A percentile compares a stretch with the other conserved stretches of the same genome.
These are phyloP conservation scores for Clonostachys solani DNA, from an alignment of 2,329 filamentous ascomycete genomes.

Conservation along the genomic window DNA sequence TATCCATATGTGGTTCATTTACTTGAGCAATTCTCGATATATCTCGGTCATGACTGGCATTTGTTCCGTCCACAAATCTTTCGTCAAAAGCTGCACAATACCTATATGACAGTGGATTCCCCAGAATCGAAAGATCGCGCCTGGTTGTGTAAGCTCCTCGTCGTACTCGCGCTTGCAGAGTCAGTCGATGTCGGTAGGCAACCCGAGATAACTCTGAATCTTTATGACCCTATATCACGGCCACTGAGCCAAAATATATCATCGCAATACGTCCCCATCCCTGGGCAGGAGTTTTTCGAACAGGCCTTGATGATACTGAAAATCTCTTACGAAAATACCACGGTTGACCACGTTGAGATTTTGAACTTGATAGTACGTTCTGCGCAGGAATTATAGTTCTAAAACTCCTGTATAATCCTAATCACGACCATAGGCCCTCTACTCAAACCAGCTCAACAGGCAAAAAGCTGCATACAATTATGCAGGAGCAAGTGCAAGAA, in stretches of 20 bases:
- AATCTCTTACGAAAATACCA: not conserved
- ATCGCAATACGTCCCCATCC: not conserved
- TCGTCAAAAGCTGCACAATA: not conserved
- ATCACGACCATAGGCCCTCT: not conserved
- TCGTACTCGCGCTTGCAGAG: not conserved
- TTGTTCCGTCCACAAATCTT: not conserved
- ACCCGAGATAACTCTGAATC: not conserved
- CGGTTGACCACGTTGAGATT: not conserved
- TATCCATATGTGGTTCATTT: not conserved
- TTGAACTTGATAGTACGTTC: not conserved
- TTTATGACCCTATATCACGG: not conserved
- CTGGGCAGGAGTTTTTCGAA: not conserved
- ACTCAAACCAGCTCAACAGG: not conserved
- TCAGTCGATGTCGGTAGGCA: not conserved
- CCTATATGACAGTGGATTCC: not conserved
- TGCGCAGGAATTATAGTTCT: too few relatives aligned
- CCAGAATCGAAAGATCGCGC: not conserved
- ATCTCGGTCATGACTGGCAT: not conserved
- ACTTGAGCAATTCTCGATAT: not conserved
- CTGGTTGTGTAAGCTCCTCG: not conserved
- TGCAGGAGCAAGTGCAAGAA: not conserved
- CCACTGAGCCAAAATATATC: too few relatives aligned
- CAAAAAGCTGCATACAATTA: not conserved
- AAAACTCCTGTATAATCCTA: not conserved
- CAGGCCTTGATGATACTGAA: not conserved